Base-by-base conservation (phyloP, 2,329 filamentous ascomycete genomes). In the Fusarium pseudograminearum region DNA sequence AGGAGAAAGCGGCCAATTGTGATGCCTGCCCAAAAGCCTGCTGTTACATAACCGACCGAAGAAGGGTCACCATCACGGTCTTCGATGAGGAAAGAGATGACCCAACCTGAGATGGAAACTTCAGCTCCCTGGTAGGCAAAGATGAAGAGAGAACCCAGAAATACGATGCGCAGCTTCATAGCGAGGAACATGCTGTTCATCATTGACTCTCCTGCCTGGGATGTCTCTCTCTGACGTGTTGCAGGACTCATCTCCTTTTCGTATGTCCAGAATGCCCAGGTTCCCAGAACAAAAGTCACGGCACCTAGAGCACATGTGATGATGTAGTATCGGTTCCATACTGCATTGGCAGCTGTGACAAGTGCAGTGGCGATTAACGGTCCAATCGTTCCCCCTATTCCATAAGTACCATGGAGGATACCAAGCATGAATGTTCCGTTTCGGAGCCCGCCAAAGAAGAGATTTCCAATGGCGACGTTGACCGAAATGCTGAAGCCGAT, bases 101-200 rank as follows among this genome's bases (percentile, higher is more conserved):
- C 90, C 93, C 93, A 97, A 55, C 93, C 93, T 0, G 91, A 93
- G 69, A 95, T 92, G 61, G 90, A 90, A 18, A 97, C 93, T 79
- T 97, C 93, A 36, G 91, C 91, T 34, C 93, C 93, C 79, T 96
- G 92, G 78, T 97, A 97, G 28, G 90, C 88, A 77, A 97, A 96
- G 78, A 96, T 92, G 82, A 96, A 96, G 12, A 93, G 78, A 0
- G 93, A 90, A 5, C 92, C 92, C 0, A 96, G 84, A 2, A 96
- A 79, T 0, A 94, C 92, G 7, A 89, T 84, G 33, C 87, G 77
- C 81, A 83, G 74, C 79, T 82, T 80, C 76, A 86, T 77, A 65
- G 82, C 81, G 74, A 85, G 68, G 48, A 85, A 73, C 83, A 87
- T 83, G 52, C 80, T 81, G 12, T 78, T 71, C 26, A 83, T 67